phyloP scores from a whole-genome alignment of 805 yeast genomes.

The Ogataea pignaliae region DNA sequence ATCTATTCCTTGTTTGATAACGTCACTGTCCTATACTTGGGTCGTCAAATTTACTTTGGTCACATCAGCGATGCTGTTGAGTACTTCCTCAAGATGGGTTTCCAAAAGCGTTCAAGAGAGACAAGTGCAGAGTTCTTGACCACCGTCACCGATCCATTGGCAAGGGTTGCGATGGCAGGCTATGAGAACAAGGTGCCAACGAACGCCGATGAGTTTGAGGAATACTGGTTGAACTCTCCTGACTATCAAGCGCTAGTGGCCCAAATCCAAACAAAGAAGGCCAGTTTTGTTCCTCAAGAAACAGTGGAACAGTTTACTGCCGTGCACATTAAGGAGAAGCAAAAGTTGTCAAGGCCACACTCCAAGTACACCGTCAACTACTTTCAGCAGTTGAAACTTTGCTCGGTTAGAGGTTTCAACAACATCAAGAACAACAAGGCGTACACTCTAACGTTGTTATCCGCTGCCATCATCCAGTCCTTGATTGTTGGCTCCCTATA shows the following conservation, averaged over 20 bases:
- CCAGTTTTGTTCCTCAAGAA: conserved; percentile 26
- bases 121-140: conserved; percentile 67
- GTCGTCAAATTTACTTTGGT: conserved; percentile 65
- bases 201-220: conserved; percentile 54
- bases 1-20: conserved; percentile 62
- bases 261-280: conserved; percentile 33
- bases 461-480: conserved; percentile 53
- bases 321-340: conserved; percentile 32
- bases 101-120: conserved; percentile 52
- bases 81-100: conserved; percentile 49
- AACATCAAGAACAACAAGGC: conserved; percentile 54
- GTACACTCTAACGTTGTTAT: conserved; percentile 43
- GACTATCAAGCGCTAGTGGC: conserved; percentile 38
- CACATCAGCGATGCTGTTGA: conserved; percentile 47
- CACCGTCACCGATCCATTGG: conserved; percentile 62
- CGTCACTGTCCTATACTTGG: conserved; percentile 55
- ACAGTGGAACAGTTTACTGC: conserved; percentile 28
- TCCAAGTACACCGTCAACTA: conserved; percentile 38
- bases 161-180: conserved; percentile 48
- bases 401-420: conserved; percentile 49
- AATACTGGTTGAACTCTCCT: conserved; percentile 54
- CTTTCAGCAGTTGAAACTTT: conserved; percentile 45
- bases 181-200: conserved; percentile 48
- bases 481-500: conserved; percentile 58
- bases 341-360: conserved; percentile 35